Evolutionary conservation across 169 alveolate genomes (phyloP).

Genomic region (Plasmodium chabaudi): DNA sequence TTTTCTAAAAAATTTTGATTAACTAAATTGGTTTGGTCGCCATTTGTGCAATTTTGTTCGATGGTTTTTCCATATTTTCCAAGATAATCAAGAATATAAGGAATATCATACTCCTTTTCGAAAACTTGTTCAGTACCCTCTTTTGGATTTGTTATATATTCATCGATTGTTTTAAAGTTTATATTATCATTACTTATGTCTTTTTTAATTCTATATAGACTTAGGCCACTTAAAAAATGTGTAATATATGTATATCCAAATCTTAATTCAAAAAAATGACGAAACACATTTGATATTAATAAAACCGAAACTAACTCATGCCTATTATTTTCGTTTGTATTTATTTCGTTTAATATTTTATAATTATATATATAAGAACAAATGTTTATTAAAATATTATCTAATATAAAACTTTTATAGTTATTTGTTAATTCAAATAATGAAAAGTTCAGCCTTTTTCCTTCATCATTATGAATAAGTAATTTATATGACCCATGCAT

Average conservation of each 20-base stretch:
- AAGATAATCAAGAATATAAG: constrained; percentile 47
- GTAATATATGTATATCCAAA: constrained; percentile 58
- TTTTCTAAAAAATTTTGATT: background rate
- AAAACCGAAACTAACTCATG: constrained; percentile 58
- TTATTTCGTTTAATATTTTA: constrained; percentile 51
- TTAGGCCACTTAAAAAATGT: constrained; percentile 74
- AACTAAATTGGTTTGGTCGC: background rate
- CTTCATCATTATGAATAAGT: background rate
- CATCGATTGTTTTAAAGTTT: constrained; percentile 17
- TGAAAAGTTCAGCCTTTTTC: constrained; percentile 8
- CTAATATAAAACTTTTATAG: constrained; percentile 45
- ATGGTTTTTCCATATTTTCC: background rate
- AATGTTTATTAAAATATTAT: constrained; percentile 38
- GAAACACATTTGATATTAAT: constrained; percentile 55
- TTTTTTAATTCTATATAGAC: constrained; percentile 38
- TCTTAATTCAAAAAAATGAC: constrained; percentile 45
- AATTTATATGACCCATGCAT: background rate
- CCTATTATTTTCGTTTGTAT: constrained; percentile 44
- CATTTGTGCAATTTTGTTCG: background rate
- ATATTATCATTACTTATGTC: constrained; percentile 12
- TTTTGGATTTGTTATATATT: constrained; percentile 2
- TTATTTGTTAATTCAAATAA: constrained; percentile 36
- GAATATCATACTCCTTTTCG: constrained; percentile 58
- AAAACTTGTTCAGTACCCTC: constrained; percentile 10
- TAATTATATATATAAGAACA: constrained; percentile 62